A percentile compares a stretch with the other conserved stretches of the same genome.
These are phyloP conservation scores for Ephemerocybe angulata DNA, from an alignment of 768 basidiomycete species.

Conservation along the genomic window DNA sequence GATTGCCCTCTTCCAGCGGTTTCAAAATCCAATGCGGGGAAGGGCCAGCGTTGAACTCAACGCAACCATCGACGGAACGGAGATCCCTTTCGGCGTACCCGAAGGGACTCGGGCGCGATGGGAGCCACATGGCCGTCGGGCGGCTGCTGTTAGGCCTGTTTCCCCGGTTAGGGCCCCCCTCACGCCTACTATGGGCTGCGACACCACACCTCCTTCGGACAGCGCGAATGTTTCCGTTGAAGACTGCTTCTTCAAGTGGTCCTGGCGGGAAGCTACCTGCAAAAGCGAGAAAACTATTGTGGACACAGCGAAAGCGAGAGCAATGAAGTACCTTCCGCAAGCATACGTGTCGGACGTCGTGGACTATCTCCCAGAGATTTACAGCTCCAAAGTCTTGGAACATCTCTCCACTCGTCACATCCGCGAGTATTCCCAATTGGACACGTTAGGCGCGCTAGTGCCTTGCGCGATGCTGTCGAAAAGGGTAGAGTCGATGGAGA, in stretches of 20 bases:
- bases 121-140: background rate
- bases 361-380: slow-evolving; percentile 4
- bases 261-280: slow-evolving; percentile 9
- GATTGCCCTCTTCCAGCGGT: background rate
- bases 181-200: too few relatives aligned
- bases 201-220: too few relatives aligned
- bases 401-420: slow-evolving; percentile 2
- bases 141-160: background rate
- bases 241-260: slow-evolving; percentile 8
- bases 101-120: background rate
- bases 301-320: background rate
- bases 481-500: background rate
- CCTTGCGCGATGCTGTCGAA: background rate
- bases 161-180: too few relatives aligned
- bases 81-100: background rate
- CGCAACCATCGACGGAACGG: background rate
- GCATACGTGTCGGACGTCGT: background rate
- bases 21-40: background rate
- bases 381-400: background rate
- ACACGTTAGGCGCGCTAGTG: background rate
- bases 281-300: background rate
- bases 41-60: background rate
- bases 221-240: too few relatives aligned
- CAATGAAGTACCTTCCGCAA: background rate
- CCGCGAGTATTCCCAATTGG: slow-evolving; percentile 1